Evolutionary conservation across 805 yeast species (phyloP).

Genomic region (Metschnikowia picachoensis): DNA sequence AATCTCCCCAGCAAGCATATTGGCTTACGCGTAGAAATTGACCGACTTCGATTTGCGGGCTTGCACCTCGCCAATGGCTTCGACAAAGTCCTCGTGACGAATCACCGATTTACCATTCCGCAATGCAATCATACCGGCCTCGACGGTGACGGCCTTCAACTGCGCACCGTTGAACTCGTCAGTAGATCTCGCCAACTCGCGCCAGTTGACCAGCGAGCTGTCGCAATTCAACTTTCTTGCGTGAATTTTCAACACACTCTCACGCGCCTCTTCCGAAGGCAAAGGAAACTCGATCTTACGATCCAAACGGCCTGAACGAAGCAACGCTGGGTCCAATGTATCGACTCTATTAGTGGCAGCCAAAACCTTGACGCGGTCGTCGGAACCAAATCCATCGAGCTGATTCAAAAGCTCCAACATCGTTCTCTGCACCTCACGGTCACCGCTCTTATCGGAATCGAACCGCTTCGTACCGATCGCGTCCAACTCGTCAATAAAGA

Average conservation of each 20-base stretch:
- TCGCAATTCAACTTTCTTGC: constrained; percentile 95
- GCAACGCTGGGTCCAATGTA: constrained; percentile 22
- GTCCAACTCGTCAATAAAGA: constrained; percentile 22
- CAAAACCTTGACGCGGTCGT: constrained; percentile 43
- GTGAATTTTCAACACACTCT: constrained; percentile 93
- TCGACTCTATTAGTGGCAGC: constrained; percentile 22
- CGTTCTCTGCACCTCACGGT: constrained; percentile 22
- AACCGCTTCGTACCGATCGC: constrained; percentile 22
- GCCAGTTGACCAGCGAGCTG: constrained; percentile 86
- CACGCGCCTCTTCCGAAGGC: constrained; percentile 96
- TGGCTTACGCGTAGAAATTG: constrained; percentile 79
- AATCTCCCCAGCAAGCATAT: background rate
- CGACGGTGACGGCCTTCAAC: constrained; percentile 96
- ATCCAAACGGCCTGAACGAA: constrained; percentile 23
- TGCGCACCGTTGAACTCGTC: constrained; percentile 99
- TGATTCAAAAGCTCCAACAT: constrained; percentile 23
- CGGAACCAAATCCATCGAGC: constrained; percentile 21
- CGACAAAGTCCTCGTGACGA: constrained; percentile 96
- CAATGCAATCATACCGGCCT: constrained; percentile 99
- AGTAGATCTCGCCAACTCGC: constrained; percentile 94
- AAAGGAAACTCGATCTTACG: constrained; percentile 75
- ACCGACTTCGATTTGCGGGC: constrained; percentile 94
- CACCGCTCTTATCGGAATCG: constrained; percentile 21
- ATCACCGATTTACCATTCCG: constrained; percentile 89
- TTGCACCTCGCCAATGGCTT: constrained; percentile 97